These are phyloP conservation scores for Didymellaceae sp. DNA, from an alignment of 2,329 filamentous ascomycete genomes.

Conservation along the genomic window DNA sequence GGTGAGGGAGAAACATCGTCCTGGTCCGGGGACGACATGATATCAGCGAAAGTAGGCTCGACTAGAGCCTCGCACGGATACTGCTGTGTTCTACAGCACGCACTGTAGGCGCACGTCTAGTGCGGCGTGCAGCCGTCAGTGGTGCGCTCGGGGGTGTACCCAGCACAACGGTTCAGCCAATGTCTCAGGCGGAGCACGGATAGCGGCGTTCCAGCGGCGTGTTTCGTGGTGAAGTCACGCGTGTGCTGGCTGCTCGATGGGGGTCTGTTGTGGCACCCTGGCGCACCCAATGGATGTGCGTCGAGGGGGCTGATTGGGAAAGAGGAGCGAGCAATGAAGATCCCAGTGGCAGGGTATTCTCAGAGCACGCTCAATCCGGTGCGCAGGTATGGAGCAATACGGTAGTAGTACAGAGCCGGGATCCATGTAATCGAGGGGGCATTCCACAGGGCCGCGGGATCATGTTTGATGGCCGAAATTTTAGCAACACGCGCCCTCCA, in stretches of 20 bases:
- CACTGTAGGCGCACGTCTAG: conserved; percentile 50
- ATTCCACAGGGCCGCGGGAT: conserved; percentile 38
- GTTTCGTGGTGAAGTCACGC: conserved; percentile 52
- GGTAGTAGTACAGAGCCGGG: conserved; percentile 46
- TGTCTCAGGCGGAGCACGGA: conserved; percentile 39
- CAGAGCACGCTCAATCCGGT: conserved; percentile 41
- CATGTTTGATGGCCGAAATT: conserved; percentile 40
- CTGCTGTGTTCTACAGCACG: conserved; percentile 37
- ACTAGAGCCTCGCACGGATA: conserved; percentile 39
- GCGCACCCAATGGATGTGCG: conserved; percentile 36
- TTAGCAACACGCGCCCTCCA: conserved; percentile 45
- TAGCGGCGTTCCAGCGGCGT: conserved; percentile 48
- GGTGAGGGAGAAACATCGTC: conserved; percentile 57
- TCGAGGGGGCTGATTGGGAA: conserved; percentile 22
- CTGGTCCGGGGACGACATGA: conserved; percentile 57
- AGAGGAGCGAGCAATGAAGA: conserved; percentile 19
- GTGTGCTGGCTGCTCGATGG: conserved; percentile 47
- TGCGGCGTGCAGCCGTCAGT: conserved; percentile 50
- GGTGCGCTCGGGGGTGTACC: conserved; percentile 40
- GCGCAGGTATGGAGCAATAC: conserved; percentile 49
- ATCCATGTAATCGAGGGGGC: conserved; percentile 47
- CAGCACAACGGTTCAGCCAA: conserved; percentile 48
- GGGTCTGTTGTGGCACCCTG: conserved; percentile 45
- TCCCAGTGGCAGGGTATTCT: conserved; percentile 7
- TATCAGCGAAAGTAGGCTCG: conserved; percentile 45